Evolutionary conservation across 768 basidiomycete genomes (phyloP).

Genomic region (Pholiota conissans): DNA sequence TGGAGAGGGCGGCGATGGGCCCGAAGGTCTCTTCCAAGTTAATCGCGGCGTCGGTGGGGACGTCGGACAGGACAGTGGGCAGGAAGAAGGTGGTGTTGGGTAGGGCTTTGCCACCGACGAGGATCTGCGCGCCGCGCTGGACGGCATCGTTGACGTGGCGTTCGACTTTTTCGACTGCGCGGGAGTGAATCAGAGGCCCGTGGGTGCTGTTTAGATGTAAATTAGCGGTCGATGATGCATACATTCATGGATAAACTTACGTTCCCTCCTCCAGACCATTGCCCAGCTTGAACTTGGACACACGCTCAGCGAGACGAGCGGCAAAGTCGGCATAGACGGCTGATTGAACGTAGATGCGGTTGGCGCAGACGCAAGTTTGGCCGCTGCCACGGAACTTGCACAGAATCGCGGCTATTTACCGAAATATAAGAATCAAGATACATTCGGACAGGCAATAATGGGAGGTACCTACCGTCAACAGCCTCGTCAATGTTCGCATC

Average conservation of each 20-base stretch:
- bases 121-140: constrained; percentile 78
- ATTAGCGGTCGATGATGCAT: neutral
- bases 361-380: constrained; percentile 87
- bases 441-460: neutral
- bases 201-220: constrained; percentile 63
- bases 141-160: constrained; percentile 89
- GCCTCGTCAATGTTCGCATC: constrained; percentile 94
- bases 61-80: constrained; percentile 89
- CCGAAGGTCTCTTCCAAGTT: constrained; percentile 94
- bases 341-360: constrained; percentile 92
- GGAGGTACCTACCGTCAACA: constrained; percentile 66
- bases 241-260: constrained; percentile 42
- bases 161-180: constrained; percentile 83
- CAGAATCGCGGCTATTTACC: constrained; percentile 56
- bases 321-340: constrained; percentile 92
- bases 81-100: constrained; percentile 68
- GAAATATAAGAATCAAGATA: neutral
- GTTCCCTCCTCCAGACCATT: constrained; percentile 78
- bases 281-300: constrained; percentile 84
- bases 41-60: constrained; percentile 64
- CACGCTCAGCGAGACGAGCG: constrained; percentile 78
- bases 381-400: constrained; percentile 83
- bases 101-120: constrained; percentile 82
- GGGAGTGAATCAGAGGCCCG: constrained; percentile 89
- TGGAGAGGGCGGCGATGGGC: constrained; percentile 81